Evolutionary conservation across 2,329 filamentous ascomycete species (phyloP).

Genomic region (Venturia asperata): DNA sequence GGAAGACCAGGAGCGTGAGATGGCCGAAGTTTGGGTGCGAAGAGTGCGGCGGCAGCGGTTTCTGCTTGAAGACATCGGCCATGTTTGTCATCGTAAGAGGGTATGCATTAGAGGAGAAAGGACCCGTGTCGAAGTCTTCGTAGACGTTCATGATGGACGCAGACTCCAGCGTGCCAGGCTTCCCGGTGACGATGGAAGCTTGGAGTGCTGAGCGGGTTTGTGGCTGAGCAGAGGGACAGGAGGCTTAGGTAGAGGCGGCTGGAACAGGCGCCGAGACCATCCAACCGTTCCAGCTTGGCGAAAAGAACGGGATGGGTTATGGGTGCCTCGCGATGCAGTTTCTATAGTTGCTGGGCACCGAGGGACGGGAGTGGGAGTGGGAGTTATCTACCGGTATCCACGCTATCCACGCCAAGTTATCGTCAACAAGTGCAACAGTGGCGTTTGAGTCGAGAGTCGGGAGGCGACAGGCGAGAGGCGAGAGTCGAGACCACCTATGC

Average conservation of each 20-base stretch:
- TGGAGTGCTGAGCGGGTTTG: neutral
- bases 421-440: neutral
- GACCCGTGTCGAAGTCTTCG: conserved; percentile 15
- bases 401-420: neutral
- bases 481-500: no score
- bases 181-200: neutral
- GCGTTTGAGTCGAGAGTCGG: neutral
- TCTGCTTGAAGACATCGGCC: conserved; percentile 27
- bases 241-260: neutral
- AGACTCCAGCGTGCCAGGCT: neutral
- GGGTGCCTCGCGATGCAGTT: no score
- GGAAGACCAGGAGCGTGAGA: conserved; percentile 77
- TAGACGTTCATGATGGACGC: conserved; percentile 23
- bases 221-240: neutral
- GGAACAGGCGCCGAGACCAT: neutral
- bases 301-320: neutral
- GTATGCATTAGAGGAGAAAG: conserved; percentile 8
- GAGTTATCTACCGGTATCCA: no score
- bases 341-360: no score
- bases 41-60: conserved; percentile 32
- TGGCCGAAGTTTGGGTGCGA: conserved; percentile 60
- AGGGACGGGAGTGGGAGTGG: no score
- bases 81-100: conserved; percentile 25
- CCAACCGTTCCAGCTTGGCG: neutral
- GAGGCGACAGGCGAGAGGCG: no score